These are phyloP conservation scores for Fraxinus quadrangulata DNA, from an alignment of 257 asterid genomes.

Conservation along the genomic window DNA sequence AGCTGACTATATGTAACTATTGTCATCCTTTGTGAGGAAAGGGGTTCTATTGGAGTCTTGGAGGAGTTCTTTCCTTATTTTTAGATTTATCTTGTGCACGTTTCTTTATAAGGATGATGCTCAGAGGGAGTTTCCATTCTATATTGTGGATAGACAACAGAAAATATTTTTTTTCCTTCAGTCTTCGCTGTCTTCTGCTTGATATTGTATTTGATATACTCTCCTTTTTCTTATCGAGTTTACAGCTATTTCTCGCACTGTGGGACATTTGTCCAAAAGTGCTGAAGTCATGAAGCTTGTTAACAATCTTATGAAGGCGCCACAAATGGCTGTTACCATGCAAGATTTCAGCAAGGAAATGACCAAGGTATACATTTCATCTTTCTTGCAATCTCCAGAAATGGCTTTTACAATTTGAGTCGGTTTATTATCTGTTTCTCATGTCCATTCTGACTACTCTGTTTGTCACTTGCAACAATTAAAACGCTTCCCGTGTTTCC, in stretches of 20 bases:
- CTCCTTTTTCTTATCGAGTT: constrained; percentile 12
- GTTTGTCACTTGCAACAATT: not conserved
- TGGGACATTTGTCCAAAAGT: constrained; percentile 91
- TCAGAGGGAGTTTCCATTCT: not conserved
- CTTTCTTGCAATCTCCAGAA: not conserved
- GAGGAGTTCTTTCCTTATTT: not conserved
- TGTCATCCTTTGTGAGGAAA: too few relatives aligned
- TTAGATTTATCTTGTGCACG: not conserved
- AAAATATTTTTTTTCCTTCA: not conserved
- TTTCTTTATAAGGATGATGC: not conserved
- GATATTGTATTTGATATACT: constrained; percentile 1
- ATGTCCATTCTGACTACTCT: too few relatives aligned
- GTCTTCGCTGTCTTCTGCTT: not conserved
- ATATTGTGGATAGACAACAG: not conserved
- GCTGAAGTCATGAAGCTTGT: constrained; percentile 98
- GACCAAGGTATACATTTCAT: constrained; percentile 66
- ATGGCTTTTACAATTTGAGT: not conserved
- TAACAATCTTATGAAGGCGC: constrained; percentile 95
- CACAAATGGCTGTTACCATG: constrained; percentile 86
- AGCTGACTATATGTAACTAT: too few relatives aligned
- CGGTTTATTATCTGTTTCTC: not conserved
- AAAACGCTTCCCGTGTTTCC: not conserved
- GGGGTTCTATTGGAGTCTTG: not conserved
- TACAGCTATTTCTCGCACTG: constrained; percentile 90
- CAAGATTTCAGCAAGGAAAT: constrained; percentile 89